Percentiles rank a stretch among this genome's conserved stretches.
Conservation (phyloP, 495 filamentous ascomycete species). For the Aspergillus cavernicola region DNA sequence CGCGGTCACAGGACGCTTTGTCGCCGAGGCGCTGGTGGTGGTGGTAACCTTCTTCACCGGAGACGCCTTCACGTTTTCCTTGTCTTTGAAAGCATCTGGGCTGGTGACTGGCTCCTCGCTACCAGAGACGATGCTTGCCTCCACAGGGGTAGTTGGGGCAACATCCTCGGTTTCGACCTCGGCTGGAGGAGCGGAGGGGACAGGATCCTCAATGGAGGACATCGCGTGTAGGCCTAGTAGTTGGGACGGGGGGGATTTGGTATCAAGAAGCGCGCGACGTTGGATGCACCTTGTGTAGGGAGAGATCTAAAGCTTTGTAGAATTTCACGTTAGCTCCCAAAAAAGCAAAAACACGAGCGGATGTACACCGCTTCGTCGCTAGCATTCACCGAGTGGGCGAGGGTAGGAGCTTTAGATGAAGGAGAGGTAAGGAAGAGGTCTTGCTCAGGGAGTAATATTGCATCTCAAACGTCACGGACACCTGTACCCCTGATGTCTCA, state of each 20-base stretch:
- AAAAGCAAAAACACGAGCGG: constrained; percentile 7
- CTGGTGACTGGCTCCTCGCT: constrained; percentile 37
- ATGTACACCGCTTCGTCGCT: constrained; percentile 4
- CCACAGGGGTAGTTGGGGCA: constrained; percentile 40
- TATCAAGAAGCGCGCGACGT: constrained; percentile 1
- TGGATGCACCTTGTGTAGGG: too few species aligned
- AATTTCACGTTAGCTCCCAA: constrained; percentile 7
- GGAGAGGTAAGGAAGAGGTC: not conserved
- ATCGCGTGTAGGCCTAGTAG: constrained; percentile 16
- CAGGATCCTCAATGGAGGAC: constrained; percentile 39
- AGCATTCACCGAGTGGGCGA: not conserved
- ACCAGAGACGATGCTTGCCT: constrained; percentile 35
- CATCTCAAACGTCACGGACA: not conserved
- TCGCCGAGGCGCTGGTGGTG: constrained; percentile 13
- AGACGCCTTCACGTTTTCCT: constrained; percentile 34
- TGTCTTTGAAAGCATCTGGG: constrained; percentile 38
- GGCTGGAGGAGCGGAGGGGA: constrained; percentile 21
- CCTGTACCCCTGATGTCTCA: not conserved
- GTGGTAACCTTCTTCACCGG: constrained; percentile 28
- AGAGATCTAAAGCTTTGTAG: too few species aligned
- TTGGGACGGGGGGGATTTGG: not conserved
- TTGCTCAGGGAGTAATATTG: not conserved
- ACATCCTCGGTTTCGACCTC: constrained; percentile 29
- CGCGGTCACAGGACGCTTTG: constrained; percentile 32
- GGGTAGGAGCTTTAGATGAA: not conserved